phyloP scores from a whole-genome alignment of 768 basidiomycete genomes.

The Termitomyces sp. region DNA sequence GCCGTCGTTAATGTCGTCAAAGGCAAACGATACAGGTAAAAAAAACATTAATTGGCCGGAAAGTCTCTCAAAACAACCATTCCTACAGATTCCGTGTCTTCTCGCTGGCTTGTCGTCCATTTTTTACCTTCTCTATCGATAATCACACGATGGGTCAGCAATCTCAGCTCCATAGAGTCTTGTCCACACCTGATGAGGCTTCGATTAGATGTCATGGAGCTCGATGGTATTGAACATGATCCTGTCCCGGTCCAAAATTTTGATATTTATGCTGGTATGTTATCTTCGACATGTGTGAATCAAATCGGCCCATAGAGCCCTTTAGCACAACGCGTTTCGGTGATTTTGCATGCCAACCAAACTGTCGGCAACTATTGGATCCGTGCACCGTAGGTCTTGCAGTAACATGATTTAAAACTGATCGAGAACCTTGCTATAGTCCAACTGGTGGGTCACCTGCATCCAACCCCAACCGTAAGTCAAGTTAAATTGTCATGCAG shows the following conservation, averaged over 20 bases:
- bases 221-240: slow-evolving; percentile 38
- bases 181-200: not conserved
- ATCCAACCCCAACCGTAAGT: slow-evolving; percentile 22
- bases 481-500: not conserved
- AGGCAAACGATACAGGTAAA: slow-evolving; percentile 40
- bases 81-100: slow-evolving; percentile 36
- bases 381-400: slow-evolving; percentile 20
- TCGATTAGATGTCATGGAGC: slow-evolving; percentile 24
- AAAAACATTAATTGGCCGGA: not conserved
- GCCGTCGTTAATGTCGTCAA: slow-evolving; percentile 40
- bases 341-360: slow-evolving; percentile 39
- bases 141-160: slow-evolving; percentile 27
- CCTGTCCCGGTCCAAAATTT: slow-evolving; percentile 37
- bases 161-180: not conserved
- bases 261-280: slow-evolving; percentile 37
- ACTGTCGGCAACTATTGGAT: slow-evolving; percentile 44
- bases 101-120: slow-evolving; percentile 41
- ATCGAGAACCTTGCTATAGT: not conserved
- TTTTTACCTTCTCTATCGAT: slow-evolving; percentile 35
- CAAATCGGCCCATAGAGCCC: not conserved
- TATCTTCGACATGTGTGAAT: not conserved
- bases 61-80: not conserved
- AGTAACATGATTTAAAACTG: not conserved
- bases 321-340: slow-evolving; percentile 33
- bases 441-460: slow-evolving; percentile 19